Base-by-base conservation (phyloP, 2,329 filamentous ascomycete species). In the Periconia sp. region DNA sequence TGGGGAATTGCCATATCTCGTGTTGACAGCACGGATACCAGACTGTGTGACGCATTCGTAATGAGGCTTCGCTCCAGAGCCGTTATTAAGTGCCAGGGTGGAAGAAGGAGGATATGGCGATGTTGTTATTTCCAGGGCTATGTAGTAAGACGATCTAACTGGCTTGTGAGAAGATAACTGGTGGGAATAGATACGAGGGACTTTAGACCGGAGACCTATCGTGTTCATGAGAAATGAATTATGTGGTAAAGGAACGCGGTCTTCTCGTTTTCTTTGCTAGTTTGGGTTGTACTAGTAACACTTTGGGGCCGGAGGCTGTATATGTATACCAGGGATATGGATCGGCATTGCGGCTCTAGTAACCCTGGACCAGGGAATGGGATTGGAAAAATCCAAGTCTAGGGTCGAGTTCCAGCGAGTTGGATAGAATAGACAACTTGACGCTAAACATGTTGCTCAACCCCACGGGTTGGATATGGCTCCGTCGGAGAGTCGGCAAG, bases 401-500 rank as follows among this genome's bases (percentile, higher is more conserved):
- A 58, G 60, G 60, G 59, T 52, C 55, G 18, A 56, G 55, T 54
- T 58, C 45, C 45, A 48, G 33, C 61, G 50, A 65, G 61, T 58
- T 10, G 41, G 50, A 57, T 19, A 35, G 27, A 30, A 23, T n/a
- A 20, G 45, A 47, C 53, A 54, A 54, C 19, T 19, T 41, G 42
- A 53, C 44, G 49, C 59, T 59, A 44, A 41, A 53, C 59, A 54
- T 51, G 50, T 52, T 53, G 37, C 20, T 44, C 35, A 50, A 18
- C 18, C n/a, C 31, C 31, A 43, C 33, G n/a, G 23, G 23, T 27
- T 27, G 23, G 23, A 8, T 27, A 27, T 27, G 8, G 23, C 23
- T 27, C 23, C 23, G 23, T 27, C 23, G 23, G 23, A 27, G 23
- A 27, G 23, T 27, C 23, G 23, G 23, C 23, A 5, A 27, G 23